Evolutionary conservation across 2,329 filamentous ascomycete genomes (phyloP), one percentile per base, ranked within the genome.

Genomic region (Drechslera avenae): DNA sequence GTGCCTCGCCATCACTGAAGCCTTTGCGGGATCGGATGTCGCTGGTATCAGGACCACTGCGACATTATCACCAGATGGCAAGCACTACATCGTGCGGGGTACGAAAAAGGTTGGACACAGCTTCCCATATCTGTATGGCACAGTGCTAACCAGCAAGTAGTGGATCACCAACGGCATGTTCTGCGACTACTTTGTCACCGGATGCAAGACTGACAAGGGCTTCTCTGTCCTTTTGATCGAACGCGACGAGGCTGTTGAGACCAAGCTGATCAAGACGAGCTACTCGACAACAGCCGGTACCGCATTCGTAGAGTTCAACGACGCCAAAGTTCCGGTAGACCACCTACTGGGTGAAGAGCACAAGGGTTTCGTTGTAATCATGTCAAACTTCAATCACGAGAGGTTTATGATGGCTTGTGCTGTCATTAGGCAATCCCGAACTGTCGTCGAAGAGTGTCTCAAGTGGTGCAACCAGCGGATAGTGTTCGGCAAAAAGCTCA

Each of bases 311-410:
- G 89, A 90, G 42, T 93, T 90, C 72, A 88, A 92, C 74, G 89
- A 94, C 60, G 90, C 92, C 73, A 91, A 91, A 77, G 90, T 95
- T 0, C 90, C 91, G 0, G 87, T 85, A 0, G 83, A 86, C 68
- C 86, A 94, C 73, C 78, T 95, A 13, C 78, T 96, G 5, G 91
- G 91, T 54, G 79, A 89, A 68, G 90, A 95, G 75, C 85, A 94
- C 79, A 89, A 93, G 77, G 91, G 91, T 5, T 92, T 95, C 67
- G 83, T 87, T 55, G 89, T 94, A 23, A 90, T 95, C 67, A 81
- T 94, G 68, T 85, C 83, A 75, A 95, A 95, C 77, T 95, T 95
- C 78, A 94, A 94, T 79, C 89, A 94, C 57, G 89, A 91, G 77
- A 83, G 89, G 26, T 91, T 88, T 81, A 87, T 83, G 75, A 90